Conservation (phyloP, 805 yeast species). For the Scheffersomyces stipitis region DNA sequence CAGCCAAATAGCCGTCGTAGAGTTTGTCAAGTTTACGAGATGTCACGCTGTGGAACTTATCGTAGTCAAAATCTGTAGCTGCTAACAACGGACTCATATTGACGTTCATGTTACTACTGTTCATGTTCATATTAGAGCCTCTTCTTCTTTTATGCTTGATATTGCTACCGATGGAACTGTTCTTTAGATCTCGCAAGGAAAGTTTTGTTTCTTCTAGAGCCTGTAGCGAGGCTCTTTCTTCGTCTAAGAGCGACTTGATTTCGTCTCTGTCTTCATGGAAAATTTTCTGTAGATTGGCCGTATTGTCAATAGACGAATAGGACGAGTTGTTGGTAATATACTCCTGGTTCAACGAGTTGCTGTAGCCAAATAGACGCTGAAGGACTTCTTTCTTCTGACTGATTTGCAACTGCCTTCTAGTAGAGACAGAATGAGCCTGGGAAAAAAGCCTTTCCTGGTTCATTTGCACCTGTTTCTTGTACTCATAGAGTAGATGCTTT, state of each 20-base stretch:
- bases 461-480: constrained; percentile 17
- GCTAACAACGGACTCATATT: not conserved
- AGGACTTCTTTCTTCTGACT: constrained; percentile 40
- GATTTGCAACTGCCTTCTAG: constrained; percentile 40
- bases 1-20: constrained; percentile 11
- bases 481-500: constrained; percentile 7
- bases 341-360: constrained; percentile 38
- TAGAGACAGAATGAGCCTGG: constrained; percentile 31
- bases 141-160: constrained; percentile 6
- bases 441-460: constrained; percentile 34
- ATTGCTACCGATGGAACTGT: constrained; percentile 3
- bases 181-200: constrained; percentile 12
- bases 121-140: not conserved
- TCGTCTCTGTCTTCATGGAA: constrained; percentile 45
- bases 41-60: constrained; percentile 23
- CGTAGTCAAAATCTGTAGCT: constrained; percentile 23
- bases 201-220: constrained; percentile 24
- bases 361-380: constrained; percentile 38
- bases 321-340: constrained; percentile 41
- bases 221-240: constrained; percentile 29
- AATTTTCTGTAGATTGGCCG: constrained; percentile 35
- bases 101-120: constrained; percentile 2
- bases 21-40: constrained; percentile 18
- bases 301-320: constrained; percentile 37
- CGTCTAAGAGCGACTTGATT: constrained; percentile 29